Evolutionary conservation across 2,329 filamentous ascomycete species (phyloP).

Genomic region (Fusarium sp.): DNA sequence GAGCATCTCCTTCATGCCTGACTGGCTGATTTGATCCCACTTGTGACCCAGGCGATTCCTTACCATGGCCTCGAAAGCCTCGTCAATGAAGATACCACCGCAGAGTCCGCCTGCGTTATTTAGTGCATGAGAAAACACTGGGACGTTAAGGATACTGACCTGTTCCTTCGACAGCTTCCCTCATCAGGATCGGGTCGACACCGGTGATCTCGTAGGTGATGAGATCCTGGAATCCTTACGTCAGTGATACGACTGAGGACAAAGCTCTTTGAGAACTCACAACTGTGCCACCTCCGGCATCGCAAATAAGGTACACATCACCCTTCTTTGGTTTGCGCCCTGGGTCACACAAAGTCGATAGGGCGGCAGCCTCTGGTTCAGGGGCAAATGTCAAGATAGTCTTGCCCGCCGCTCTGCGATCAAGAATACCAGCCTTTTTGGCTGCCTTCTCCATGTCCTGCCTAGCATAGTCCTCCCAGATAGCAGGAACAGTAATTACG

Average conservation of each 20-base stretch:
- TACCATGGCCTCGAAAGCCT: conserved; percentile 3
- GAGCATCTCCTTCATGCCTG: conserved; percentile 16
- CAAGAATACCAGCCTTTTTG: conserved; percentile 2
- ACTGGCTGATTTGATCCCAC: conserved; percentile 7
- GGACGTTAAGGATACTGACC: background rate
- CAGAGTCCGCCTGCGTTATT: conserved; percentile 12
- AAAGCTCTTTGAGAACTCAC: background rate
- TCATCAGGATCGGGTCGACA: conserved; percentile 7
- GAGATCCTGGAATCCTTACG: conserved; percentile 3
- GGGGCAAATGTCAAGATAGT: background rate
- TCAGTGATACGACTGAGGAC: background rate
- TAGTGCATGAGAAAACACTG: background rate
- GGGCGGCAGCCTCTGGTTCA: background rate
- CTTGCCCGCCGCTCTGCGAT: background rate
- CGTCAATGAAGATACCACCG: conserved; percentile 21
- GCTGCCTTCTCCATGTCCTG: conserved; percentile 15
- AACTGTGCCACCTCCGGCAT: conserved; percentile 22
- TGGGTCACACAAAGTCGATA: conserved; percentile 2
- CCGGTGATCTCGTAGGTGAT: conserved; percentile 14
- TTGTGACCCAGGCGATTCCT: conserved; percentile 3
- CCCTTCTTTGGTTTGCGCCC: background rate
- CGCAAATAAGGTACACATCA: conserved; percentile 21
- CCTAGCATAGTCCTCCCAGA: conserved; percentile 18
- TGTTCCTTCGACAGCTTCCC: conserved; percentile 16
- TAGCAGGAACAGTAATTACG: conserved; percentile 19